Percentiles rank a stretch among this genome's conserved stretches.
Evolutionary conservation across 2,329 filamentous ascomycete genomes (phyloP).

Genomic region (Colletotrichum aenigma): DNA sequence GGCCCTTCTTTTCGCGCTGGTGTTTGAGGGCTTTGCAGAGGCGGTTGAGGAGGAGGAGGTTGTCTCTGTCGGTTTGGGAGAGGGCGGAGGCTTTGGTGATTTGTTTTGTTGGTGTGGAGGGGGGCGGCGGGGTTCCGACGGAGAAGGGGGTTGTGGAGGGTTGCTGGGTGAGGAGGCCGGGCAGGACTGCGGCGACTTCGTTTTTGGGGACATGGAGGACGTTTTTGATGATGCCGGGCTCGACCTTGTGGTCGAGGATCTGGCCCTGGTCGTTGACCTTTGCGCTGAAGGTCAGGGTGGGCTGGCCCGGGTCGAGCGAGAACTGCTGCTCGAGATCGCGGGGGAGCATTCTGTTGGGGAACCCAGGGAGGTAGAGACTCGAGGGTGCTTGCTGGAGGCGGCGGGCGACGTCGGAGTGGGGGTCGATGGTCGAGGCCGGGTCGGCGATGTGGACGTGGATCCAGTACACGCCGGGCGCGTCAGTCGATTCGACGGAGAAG

Average conservation of each 20-base stretch:
- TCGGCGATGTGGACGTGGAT: slow-evolving; percentile 81
- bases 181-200: slow-evolving; percentile 16
- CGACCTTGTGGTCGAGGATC: slow-evolving; percentile 58
- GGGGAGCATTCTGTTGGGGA: slow-evolving; percentile 63
- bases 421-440: slow-evolving; percentile 71
- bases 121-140: slow-evolving; percentile 34
- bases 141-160: slow-evolving; percentile 26
- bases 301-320: slow-evolving; percentile 56
- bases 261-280: slow-evolving; percentile 57
- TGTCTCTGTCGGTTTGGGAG: slow-evolving; percentile 42
- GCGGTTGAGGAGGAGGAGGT: slow-evolving; percentile 51
- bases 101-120: slow-evolving; percentile 35
- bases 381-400: slow-evolving; percentile 65
- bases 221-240: slow-evolving; percentile 55
- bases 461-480: slow-evolving; percentile 65
- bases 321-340: slow-evolving; percentile 44
- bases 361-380: slow-evolving; percentile 65
- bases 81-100: slow-evolving; percentile 51
- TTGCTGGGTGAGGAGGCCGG: background rate
- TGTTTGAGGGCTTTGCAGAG: slow-evolving; percentile 52
- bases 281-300: slow-evolving; percentile 67
- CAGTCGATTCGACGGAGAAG: slow-evolving; percentile 69
- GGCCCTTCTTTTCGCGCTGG: slow-evolving; percentile 18
- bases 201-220: slow-evolving; percentile 58
- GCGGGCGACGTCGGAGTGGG: slow-evolving; percentile 60